Conservation (phyloP, 164 flowering plant species). For the Nymphaea thermarum region DNA sequence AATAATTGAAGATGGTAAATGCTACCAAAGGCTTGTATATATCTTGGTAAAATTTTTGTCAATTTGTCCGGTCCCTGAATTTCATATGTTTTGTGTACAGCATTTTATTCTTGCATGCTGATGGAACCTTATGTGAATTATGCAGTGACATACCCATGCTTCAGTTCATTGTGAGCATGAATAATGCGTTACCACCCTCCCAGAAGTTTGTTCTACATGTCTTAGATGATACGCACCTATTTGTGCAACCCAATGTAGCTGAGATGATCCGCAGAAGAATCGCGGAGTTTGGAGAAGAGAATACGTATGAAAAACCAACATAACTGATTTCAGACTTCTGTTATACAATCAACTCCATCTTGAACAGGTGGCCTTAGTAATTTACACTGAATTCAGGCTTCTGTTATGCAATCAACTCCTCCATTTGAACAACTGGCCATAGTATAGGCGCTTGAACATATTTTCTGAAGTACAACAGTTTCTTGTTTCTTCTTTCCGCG, state of each 20-base stretch:
- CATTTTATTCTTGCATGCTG: not conserved
- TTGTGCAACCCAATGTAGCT: conserved; percentile 61
- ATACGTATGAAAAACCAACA: conserved; percentile 80
- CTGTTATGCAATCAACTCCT: no score
- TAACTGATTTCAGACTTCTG: conserved; percentile 13
- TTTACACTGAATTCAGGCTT: no score
- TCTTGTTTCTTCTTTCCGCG: no score
- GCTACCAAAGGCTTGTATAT: conserved; percentile 70
- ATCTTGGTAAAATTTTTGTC: conserved; percentile 43
- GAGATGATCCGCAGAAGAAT: conserved; percentile 69
- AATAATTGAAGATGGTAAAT: conserved; percentile 41
- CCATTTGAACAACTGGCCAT: no score
- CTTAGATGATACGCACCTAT: conserved; percentile 64
- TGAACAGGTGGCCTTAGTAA: not conserved
- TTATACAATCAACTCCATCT: not conserved
- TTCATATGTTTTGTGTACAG: not conserved
- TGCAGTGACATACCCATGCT: conserved; percentile 95
- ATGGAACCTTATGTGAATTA: not conserved
- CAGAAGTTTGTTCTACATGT: conserved; percentile 77
- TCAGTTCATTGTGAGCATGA: conserved; percentile 68
- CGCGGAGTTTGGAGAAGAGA: conserved; percentile 63
- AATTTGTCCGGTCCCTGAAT: not conserved
- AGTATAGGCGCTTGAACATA: no score
- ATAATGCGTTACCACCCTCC: conserved; percentile 48
- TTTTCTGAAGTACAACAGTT: no score